phyloP scores from a whole-genome alignment of 805 yeast species.

The Danielozyma ontarioensis region DNA sequence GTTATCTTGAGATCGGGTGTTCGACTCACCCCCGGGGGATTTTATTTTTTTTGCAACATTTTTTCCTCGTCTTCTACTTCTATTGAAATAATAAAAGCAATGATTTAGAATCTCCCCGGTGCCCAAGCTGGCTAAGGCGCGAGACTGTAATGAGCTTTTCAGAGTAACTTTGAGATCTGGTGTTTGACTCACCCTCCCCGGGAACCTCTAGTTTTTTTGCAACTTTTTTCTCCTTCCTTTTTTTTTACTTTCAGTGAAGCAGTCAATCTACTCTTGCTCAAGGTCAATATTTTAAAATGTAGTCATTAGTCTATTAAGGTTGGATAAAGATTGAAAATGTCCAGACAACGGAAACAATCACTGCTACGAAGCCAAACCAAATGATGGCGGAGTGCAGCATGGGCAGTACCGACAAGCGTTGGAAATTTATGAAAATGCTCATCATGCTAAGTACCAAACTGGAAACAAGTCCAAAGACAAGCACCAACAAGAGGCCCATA shows the following conservation, averaged over 20 bases:
- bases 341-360: slow-evolving; percentile 16
- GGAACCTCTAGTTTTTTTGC: slow-evolving; percentile 27
- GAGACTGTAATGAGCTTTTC: slow-evolving; percentile 39
- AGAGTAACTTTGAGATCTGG: slow-evolving; percentile 45
- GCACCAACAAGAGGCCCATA: slow-evolving; percentile 25
- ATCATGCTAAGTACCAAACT: slow-evolving; percentile 29
- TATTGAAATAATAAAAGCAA: too few species aligned
- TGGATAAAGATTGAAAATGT: slow-evolving; percentile 5
- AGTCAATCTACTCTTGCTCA: too few species aligned
- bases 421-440: slow-evolving; percentile 29
- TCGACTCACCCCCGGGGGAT: slow-evolving; percentile 43
- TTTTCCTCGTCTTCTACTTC: too few species aligned
- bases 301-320: not conserved
- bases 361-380: slow-evolving; percentile 21
- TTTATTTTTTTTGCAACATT: too few species aligned
- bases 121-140: slow-evolving; percentile 49
- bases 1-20: slow-evolving; percentile 42
- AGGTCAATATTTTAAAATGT: too few species aligned
- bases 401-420: slow-evolving; percentile 25
- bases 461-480: slow-evolving; percentile 26
- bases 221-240: not conserved
- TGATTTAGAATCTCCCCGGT: slow-evolving; percentile 35
- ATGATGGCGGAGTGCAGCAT: slow-evolving; percentile 16
- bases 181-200: slow-evolving; percentile 49
- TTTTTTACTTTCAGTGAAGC: too few species aligned